Evolutionary conservation across 108 stramenopile species (phyloP).

Genomic region (Nitzschia sp.): DNA sequence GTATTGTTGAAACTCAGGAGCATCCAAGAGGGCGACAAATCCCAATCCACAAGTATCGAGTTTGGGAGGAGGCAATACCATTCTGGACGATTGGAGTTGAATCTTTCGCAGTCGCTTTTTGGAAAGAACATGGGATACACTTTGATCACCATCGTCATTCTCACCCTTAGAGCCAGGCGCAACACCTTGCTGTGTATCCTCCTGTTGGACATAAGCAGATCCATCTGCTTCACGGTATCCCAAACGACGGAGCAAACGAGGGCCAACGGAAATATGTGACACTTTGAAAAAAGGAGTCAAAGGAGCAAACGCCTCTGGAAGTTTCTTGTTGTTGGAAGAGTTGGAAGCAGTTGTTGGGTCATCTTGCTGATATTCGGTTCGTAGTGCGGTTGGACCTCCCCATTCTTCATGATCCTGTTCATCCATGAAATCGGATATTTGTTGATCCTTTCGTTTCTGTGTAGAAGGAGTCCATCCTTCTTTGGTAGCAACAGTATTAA

Average conservation of each 20-base stretch:
- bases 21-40: slow-evolving; percentile 67
- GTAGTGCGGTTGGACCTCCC: slow-evolving; percentile 50
- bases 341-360: neutral
- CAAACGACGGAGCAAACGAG: slow-evolving; percentile 52
- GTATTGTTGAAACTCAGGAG: slow-evolving; percentile 72
- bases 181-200: neutral
- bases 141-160: slow-evolving; percentile 3
- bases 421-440: slow-evolving; percentile 59
- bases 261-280: slow-evolving; percentile 43
- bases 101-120: slow-evolving; percentile 42
- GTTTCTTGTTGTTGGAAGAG: neutral
- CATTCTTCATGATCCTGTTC: slow-evolving; percentile 59
- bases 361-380: slow-evolving; percentile 27
- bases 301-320: neutral
- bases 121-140: slow-evolving; percentile 17
- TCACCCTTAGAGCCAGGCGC: neutral
- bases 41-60: slow-evolving; percentile 71
- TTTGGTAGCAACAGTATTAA: slow-evolving; percentile 79
- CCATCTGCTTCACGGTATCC: slow-evolving; percentile 64
- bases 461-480: slow-evolving; percentile 79
- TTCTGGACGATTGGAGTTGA: slow-evolving; percentile 36
- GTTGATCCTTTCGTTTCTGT: slow-evolving; percentile 36
- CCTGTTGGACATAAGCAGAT: slow-evolving; percentile 44
- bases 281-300: slow-evolving; percentile 8
- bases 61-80: slow-evolving; percentile 70